Conservation (phyloP, 441 rosid genomes). For the Mallotus repandus region DNA sequence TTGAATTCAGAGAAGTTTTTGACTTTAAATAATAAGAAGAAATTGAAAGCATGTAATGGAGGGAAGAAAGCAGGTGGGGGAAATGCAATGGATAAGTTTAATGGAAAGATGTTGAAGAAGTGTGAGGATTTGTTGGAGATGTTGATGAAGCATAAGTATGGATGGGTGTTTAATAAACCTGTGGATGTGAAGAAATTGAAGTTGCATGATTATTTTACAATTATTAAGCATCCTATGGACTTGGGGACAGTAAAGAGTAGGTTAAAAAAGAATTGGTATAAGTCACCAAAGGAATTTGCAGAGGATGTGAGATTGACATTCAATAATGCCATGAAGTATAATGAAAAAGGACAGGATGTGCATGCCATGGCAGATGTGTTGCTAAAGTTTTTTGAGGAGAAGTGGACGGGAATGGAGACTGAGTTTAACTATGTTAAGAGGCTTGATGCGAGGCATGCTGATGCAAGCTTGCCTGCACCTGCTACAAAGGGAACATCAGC, state of each 20-base stretch:
- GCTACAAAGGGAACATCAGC: slow-evolving; percentile 35
- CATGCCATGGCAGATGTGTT: slow-evolving; percentile 67
- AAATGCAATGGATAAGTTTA: slow-evolving; percentile 28
- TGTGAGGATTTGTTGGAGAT: slow-evolving; percentile 61
- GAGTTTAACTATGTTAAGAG: slow-evolving; percentile 38
- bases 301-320: slow-evolving; percentile 89
- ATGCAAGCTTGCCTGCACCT: slow-evolving; percentile 37
- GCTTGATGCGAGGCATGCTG: slow-evolving; percentile 21
- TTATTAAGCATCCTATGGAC: slow-evolving; percentile 93
- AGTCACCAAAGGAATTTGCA: slow-evolving; percentile 73
- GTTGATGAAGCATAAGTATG: slow-evolving; percentile 78
- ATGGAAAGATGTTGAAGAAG: slow-evolving; percentile 45
- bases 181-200: slow-evolving; percentile 74
- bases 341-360: slow-evolving; percentile 83
- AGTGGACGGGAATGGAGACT: slow-evolving; percentile 55
- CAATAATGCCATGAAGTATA: slow-evolving; percentile 79
- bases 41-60: slow-evolving; percentile 40
- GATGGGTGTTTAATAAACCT: slow-evolving; percentile 85
- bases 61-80: slow-evolving; percentile 39
- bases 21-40: slow-evolving; percentile 38
- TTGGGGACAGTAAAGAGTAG: slow-evolving; percentile 76
- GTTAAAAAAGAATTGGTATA: slow-evolving; percentile 59
- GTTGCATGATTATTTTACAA: slow-evolving; percentile 67
- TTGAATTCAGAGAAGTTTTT: slow-evolving; percentile 28
- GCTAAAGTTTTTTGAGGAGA: slow-evolving; percentile 62